Evolutionary conservation across 805 yeast genomes (phyloP).

Genomic region (Zygoascus bituminiphila): DNA sequence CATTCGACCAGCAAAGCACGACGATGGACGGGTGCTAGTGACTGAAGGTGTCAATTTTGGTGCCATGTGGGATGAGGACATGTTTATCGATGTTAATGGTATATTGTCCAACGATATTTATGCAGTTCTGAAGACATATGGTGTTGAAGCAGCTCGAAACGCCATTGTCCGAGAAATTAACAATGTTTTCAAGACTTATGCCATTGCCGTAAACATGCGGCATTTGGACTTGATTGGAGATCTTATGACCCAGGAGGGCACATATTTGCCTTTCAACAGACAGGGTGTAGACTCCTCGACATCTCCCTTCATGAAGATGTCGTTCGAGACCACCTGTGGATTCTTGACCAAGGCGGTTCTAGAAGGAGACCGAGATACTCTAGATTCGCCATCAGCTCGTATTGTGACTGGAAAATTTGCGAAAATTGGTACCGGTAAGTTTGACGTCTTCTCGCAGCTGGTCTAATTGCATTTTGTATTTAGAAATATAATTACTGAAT

Average conservation of each 20-base stretch:
- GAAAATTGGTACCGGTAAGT: constrained; percentile 92
- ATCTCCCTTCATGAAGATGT: constrained; percentile 97
- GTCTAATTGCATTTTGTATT: not conserved
- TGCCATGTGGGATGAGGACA: constrained; percentile 98
- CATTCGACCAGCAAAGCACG: constrained; percentile 56
- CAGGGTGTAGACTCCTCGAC: constrained; percentile 96
- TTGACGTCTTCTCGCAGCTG: constrained; percentile 50
- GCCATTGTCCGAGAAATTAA: constrained; percentile 94
- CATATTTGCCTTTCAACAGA: constrained; percentile 92
- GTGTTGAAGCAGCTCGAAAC: constrained; percentile 98
- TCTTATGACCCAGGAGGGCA: constrained; percentile 98
- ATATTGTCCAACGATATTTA: constrained; percentile 89
- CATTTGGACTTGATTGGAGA: constrained; percentile 97
- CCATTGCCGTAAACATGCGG: constrained; percentile 84
- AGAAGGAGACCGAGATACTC: constrained; percentile 79
- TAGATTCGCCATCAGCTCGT: constrained; percentile 88
- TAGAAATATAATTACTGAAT: not conserved
- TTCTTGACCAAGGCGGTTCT: constrained; percentile 94
- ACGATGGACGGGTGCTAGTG: constrained; percentile 65
- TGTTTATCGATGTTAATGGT: constrained; percentile 81
- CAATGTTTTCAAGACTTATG: constrained; percentile 93
- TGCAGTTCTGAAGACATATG: constrained; percentile 83
- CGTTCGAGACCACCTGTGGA: constrained; percentile 96
- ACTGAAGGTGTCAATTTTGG: constrained; percentile 98
- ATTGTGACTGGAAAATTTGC: constrained; percentile 87